Base-by-base conservation (phyloP, 345 rosid genomes). In the Camelina neglecta region DNA sequence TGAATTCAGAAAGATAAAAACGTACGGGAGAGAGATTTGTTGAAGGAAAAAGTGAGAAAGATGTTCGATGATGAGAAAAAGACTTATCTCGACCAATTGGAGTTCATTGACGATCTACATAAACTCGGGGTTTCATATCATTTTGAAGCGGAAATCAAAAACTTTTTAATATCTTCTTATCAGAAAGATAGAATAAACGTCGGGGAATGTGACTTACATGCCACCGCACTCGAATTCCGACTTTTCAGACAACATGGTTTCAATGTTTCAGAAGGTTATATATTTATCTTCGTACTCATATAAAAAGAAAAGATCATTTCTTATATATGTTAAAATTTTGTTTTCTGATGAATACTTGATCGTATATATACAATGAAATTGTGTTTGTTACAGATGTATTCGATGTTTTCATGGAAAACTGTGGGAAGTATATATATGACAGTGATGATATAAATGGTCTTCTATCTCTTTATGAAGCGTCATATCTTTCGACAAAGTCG, bases 111-210 rank as follows among this genome's bases (percentile, higher is more conserved):
- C 3, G 69, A 76, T 60, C 23, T 76, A 60, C 64, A 63, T 1
- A 60, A 60, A 69, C 75, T 76, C 7, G 91, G 91, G 2, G 29
- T 87, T 16, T 60, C 78, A 10, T 84, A 87, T 41, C 89, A 81
- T 80, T 89, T 89, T 23, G 73, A 83, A 38, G 11, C 7, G 1
- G 86, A 87, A 75, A 76, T 71, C 41, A n/a, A 35, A 2, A 24
- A 6, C 10, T 16, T 71, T 80, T 42, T 84, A 80, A 9, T 70
- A 44, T 23, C 20, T 51, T 23, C 15, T 84, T 26, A 60, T 59
- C 18, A 56, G 10, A 39, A 49, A 31, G 29, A 49, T 44, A 21
- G 39, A 31, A 10, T 35, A 39, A 38, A 10, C 33, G 4, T 59
- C 10, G 41, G 20, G 18, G 20, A 78, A 49, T 18, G 6, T 21